Evolutionary conservation across 106 monocot genomes (phyloP), one percentile per base, ranked within the genome.

Genomic region (Posidonia australis): DNA sequence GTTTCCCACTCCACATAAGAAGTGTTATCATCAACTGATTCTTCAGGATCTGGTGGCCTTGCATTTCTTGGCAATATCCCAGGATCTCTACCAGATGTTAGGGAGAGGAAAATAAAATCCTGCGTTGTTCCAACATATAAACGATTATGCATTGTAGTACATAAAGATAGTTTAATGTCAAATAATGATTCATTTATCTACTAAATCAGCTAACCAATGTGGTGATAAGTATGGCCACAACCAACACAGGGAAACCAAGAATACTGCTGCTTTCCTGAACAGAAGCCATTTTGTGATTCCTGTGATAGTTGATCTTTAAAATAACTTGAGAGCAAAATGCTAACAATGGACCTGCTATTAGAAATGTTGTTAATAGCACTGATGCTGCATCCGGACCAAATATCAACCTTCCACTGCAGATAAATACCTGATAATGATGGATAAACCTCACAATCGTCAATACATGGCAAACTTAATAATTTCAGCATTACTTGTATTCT

Each of bases 351-450:
- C 76, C 79, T 29, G 81, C 69, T 72, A 98, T 91, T 14, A 98
- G 70, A 52, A 82, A 20, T 13, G 73, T 71, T 0, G 98, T 76
- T 69, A 98, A 65, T 36, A 77, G 74, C 42, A 98, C 30, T 45
- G 98, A 98, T 62, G 80, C 63, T 1, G 67, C 84, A 79, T 98
- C 98, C n/a, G 90, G 91, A 55, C 98, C 98, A 73, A 91, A 91
- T 77, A 98, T 91, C 60, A 98, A 66, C 46, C 91, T 78, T 57
- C 98, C 98, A 44, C 98, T 87, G 47, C 84, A 98, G 59, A 72
- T 73, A 51, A 98, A 98, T 76, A 55, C 91, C 98, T 91, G 84
- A 63, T 21, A 79, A 65, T 7, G 5, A 36, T 36, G 7, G n/a
- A n/a, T n/a, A n/a, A n/a, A n/a, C n/a, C n/a, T n/a, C n/a, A n/a